Percentiles rank a stretch among this genome's conserved stretches.
These are phyloP conservation scores for Nowakowskiella sp. DNA, from an alignment of 192 early-diverging fungal genomes.

Conservation along the genomic window DNA sequence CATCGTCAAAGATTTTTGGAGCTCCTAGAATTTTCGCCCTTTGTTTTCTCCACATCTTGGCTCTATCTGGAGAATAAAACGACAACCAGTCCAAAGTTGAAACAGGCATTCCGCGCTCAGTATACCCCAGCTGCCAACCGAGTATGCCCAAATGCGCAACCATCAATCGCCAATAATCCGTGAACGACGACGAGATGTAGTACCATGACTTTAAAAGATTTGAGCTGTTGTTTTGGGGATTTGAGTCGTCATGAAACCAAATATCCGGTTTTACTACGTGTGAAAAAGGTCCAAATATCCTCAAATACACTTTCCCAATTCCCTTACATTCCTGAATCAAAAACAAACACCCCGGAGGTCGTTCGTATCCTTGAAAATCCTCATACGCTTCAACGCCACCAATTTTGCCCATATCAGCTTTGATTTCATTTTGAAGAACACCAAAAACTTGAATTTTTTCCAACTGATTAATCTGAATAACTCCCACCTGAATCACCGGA, in stretches of 20 bases:
- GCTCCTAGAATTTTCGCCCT: too few species aligned
- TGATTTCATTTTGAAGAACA: background rate
- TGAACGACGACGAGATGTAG: conserved; percentile 15
- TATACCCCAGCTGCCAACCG: conserved; percentile 22
- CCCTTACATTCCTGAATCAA: background rate
- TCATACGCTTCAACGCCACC: background rate
- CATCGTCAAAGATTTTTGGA: too few species aligned
- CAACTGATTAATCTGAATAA: background rate
- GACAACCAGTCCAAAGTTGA: conserved; percentile 12
- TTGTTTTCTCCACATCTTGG: too few species aligned
- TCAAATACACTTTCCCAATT: background rate
- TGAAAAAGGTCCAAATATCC: too few species aligned
- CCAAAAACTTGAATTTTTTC: background rate
- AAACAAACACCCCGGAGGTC: background rate
- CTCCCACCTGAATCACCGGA: background rate
- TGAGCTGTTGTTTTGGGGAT: too few species aligned
- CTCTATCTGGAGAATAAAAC: conserved; percentile 12
- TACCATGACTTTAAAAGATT: background rate
- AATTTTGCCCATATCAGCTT: background rate
- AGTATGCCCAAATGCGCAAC: conserved; percentile 22
- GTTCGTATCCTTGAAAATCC: background rate
- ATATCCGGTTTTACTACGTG: background rate
- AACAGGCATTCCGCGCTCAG: background rate
- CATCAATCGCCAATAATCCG: conserved; percentile 21
- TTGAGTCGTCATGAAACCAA: background rate